These are phyloP conservation scores for Besnoitia besnoiti DNA, from an alignment of 169 alveolate genomes.

Conservation along the genomic window DNA sequence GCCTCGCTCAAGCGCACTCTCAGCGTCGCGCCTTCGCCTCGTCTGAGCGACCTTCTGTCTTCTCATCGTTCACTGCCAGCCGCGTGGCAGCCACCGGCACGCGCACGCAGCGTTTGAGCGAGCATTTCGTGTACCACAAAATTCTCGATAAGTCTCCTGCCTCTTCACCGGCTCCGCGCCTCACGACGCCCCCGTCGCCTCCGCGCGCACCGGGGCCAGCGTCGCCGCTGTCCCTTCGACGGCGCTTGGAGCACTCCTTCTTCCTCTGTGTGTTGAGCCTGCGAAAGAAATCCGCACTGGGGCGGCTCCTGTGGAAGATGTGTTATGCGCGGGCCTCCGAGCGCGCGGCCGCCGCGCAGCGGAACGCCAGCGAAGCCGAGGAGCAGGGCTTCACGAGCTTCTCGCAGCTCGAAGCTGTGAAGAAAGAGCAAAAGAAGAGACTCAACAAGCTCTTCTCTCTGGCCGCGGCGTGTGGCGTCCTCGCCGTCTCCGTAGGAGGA, in stretches of 20 bases:
- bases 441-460: neutral
- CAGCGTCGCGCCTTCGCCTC: neutral
- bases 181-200: neutral
- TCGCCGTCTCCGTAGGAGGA: neutral
- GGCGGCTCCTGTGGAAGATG: neutral
- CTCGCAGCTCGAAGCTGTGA: neutral
- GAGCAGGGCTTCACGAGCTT: neutral
- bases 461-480: neutral
- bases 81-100: neutral
- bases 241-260: neutral
- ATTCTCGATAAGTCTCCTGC: neutral
- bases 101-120: neutral
- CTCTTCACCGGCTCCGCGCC: neutral
- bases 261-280: neutral
- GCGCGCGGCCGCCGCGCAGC: neutral
- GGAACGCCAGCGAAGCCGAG: neutral
- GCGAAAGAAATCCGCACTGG: neutral
- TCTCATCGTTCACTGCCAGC: neutral
- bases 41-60: neutral
- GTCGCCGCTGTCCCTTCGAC: neutral
- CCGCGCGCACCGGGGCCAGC: neutral
- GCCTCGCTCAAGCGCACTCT: neutral
- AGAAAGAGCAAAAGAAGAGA: neutral
- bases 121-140: conserved; percentile 18
- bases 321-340: neutral